Conservation (phyloP, 2,329 filamentous ascomycete species). For the Fusarium metavorans region DNA sequence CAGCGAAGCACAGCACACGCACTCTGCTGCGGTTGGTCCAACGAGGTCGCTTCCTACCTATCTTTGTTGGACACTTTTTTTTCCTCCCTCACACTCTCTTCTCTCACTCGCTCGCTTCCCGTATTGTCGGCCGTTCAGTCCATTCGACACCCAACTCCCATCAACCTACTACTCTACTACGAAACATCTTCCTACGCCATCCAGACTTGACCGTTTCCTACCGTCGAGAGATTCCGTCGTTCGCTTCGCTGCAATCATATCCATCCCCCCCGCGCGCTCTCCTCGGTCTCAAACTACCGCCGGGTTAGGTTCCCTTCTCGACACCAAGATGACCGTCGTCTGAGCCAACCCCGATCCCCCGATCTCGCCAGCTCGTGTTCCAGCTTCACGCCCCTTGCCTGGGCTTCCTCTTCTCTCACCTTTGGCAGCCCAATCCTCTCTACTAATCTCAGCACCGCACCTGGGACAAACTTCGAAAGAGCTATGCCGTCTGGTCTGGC, state of each 20-base stretch:
- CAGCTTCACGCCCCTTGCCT: conserved; percentile 15
- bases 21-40: conserved; percentile 30
- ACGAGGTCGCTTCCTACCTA: background rate
- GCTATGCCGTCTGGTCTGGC: conserved; percentile 42
- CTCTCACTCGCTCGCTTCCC: conserved; percentile 29
- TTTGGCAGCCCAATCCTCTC: conserved; percentile 16
- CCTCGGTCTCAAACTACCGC: conserved; percentile 18
- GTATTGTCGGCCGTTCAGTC: conserved; percentile 23
- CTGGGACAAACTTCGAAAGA: conserved; percentile 24
- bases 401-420: conserved; percentile 16
- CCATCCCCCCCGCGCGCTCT: background rate
- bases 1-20: conserved; percentile 23
- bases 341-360: conserved; percentile 31
- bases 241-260: conserved; percentile 24
- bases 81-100: conserved; percentile 3
- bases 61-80: conserved; percentile 4
- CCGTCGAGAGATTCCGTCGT: conserved; percentile 31
- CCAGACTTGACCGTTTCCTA: conserved; percentile 7
- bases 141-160: conserved; percentile 7
- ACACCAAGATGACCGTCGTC: conserved; percentile 41
- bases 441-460: conserved; percentile 9
- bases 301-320: conserved; percentile 23
- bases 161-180: conserved; percentile 6
- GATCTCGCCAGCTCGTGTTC: conserved; percentile 23
- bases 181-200: conserved; percentile 6